Evolutionary conservation across 2,329 filamentous ascomycete species (phyloP).

Genomic region (Pleomassaria siparia): DNA sequence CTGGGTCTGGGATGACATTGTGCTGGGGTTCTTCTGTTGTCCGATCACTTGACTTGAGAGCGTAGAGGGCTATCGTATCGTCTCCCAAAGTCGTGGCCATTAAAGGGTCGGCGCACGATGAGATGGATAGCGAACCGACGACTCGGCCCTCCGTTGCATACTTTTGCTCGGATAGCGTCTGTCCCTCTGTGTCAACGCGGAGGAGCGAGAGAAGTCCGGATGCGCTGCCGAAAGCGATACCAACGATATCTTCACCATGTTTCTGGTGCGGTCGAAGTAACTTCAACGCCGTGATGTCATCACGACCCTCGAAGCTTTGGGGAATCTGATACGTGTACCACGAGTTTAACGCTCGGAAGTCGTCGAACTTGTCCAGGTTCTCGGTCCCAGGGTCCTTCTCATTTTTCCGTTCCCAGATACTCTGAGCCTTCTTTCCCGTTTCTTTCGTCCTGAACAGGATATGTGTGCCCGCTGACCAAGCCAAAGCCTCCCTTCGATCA

Average conservation of each 20-base stretch:
- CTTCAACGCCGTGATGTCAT: conserved; percentile 62
- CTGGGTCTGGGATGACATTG: too few relatives aligned
- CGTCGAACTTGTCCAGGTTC: conserved; percentile 22
- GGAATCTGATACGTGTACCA: conserved; percentile 58
- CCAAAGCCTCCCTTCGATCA: conserved; percentile 58
- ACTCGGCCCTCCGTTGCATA: conserved; percentile 47
- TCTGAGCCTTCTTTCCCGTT: conserved; percentile 33
- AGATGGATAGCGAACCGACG: conserved; percentile 54
- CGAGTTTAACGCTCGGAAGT: conserved; percentile 36
- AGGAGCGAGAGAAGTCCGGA: conserved; percentile 53
- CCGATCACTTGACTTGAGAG: conserved; percentile 32
- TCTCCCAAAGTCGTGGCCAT: conserved; percentile 57
- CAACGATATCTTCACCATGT: conserved; percentile 42
- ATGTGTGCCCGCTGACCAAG: conserved; percentile 62
- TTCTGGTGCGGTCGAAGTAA: conserved; percentile 50
- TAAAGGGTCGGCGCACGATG: conserved; percentile 43
- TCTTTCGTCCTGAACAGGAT: conserved; percentile 55
- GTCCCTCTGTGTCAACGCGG: conserved; percentile 16
- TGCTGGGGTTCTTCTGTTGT: conserved; percentile 22
- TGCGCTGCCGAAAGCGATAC: conserved; percentile 58
- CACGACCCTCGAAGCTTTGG: conserved; percentile 53
- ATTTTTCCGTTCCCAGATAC: conserved; percentile 21
- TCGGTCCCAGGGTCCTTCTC: not conserved
- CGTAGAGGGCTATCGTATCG: conserved; percentile 49
- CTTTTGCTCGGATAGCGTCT: conserved; percentile 22